Percentiles rank a stretch among this genome's conserved stretches.
phyloP scores from a whole-genome alignment of 345 rosid species.

The Moricandia arvensis region DNA sequence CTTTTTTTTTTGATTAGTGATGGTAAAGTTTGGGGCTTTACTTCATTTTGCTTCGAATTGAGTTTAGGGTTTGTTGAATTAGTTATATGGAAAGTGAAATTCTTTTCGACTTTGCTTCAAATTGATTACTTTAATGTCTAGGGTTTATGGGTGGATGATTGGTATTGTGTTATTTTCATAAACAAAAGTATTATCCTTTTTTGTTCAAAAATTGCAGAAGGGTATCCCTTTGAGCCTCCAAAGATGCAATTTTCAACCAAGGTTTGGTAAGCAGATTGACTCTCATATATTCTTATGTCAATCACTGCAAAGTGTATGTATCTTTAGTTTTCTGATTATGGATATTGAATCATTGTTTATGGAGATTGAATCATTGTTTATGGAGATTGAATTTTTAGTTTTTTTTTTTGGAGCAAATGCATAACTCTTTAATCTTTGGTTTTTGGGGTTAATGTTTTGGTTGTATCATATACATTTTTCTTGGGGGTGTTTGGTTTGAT shows the following conservation, averaged over 20 bases:
- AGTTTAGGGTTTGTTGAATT: neutral
- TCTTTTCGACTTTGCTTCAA: neutral
- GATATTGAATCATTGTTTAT: neutral
- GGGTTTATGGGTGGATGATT: conserved; percentile 13
- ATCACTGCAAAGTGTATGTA: neutral
- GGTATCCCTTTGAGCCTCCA: conserved; percentile 99
- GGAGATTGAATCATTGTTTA: too few relatives aligned
- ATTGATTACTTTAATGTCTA: neutral
- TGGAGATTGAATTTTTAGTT: too few relatives aligned
- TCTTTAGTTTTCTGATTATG: neutral
- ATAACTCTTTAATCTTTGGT: neutral
- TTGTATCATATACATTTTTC: neutral
- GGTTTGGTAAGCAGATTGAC: conserved; percentile 75
- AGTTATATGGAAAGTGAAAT: neutral
- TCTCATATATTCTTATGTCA: neutral
- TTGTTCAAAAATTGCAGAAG: conserved; percentile 57
- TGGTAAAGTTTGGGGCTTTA: conserved; percentile 6
- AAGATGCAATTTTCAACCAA: conserved; percentile 95
- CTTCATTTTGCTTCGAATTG: conserved; percentile 16
- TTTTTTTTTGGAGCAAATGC: too few relatives aligned
- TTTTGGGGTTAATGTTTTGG: neutral
- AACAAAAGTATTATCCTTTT: neutral
- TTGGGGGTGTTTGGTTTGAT: neutral
- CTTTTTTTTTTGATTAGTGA: neutral
- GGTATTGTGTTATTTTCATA: neutral